Evolutionary conservation across 371 early-diverging fungal genomes (phyloP), one percentile per base, ranked within the genome.

Genomic region (Mucor indicus): DNA sequence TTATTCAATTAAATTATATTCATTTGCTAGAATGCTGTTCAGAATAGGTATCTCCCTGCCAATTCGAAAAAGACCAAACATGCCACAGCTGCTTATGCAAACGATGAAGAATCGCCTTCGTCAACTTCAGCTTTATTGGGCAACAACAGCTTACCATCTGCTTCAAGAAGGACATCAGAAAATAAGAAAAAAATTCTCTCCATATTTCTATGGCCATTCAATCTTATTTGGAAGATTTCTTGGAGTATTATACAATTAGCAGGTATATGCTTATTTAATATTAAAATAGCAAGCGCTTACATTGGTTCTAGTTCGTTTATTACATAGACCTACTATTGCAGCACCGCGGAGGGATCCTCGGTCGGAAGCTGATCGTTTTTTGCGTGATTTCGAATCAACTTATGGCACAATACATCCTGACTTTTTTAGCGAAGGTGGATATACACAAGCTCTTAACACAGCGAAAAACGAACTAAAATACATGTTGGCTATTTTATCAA

Each of bases 401-500:
- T 89, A 84, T 58, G 92, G 94, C 10, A 50, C 58, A 8, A 50
- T n/a, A 10, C 90, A 89, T 49, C 91, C 91, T 7, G 67, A 77
- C 19, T 91, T 94, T 59, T 90, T 86, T 52, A 31, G 23, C 15
- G 75, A 77, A 31, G 89, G 91, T n/a, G 80, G 86, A 1, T 91
- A 90, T 52, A 67, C 85, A 11, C 82, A 80, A 55, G 84, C 89
- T 1, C 44, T 91, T 27, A 80, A 75, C 19, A 60, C 58, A 31
- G 84, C 87, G n/a, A 89, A 90, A 70, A 51, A 70, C 17, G 86
- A 92, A n/a, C 38, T 86, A 6, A 75, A 80, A 41, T 90, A 85
- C 55, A 43, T 90, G 23, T 41, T 93, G 11, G 84, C 86, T 0
- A 59, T 86, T 32, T 71, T 95, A 41, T 81, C 87, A 43, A 85